Evolutionary conservation across 352 stramenopile species (phyloP).

Genomic region (Peronospora destructor): DNA sequence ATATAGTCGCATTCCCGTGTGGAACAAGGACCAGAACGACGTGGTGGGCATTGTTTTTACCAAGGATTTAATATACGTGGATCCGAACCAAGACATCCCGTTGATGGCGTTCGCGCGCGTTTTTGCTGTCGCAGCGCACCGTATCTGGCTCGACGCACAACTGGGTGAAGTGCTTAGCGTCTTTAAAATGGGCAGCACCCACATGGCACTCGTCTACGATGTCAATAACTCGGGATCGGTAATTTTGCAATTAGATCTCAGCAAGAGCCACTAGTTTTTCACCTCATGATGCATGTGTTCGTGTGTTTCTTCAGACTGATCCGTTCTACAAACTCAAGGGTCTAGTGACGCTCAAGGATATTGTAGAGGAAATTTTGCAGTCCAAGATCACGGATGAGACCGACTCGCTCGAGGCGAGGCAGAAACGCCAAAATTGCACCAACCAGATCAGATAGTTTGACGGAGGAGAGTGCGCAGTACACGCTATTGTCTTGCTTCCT

Average conservation of each 20-base stretch:
- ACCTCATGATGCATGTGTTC: not conserved
- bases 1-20: constrained; percentile 94
- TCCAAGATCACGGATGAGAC: constrained; percentile 96
- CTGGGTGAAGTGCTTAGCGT: constrained; percentile 64
- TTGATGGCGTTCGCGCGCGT: constrained; percentile 90
- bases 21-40: constrained; percentile 93
- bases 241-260: constrained; percentile 13
- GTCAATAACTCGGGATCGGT: constrained; percentile 77
- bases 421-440: constrained; percentile 43
- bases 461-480: constrained; percentile 36
- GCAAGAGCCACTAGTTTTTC: not conserved
- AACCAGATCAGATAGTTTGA: constrained; percentile 50
- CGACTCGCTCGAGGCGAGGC: constrained; percentile 51
- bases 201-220: constrained; percentile 70
- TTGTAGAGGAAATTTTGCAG: constrained; percentile 96
- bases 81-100: constrained; percentile 56
- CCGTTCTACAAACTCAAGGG: constrained; percentile 95
- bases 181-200: constrained; percentile 68
- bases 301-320: constrained; percentile 54
- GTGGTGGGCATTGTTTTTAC: constrained; percentile 93
- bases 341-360: constrained; percentile 97
- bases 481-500: constrained; percentile 14
- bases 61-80: constrained; percentile 89
- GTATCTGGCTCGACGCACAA: constrained; percentile 59
- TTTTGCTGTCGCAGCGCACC: constrained; percentile 59